phyloP scores from a whole-genome alignment of 2,329 filamentous ascomycete genomes.

The Fusarium fujikuroi region DNA sequence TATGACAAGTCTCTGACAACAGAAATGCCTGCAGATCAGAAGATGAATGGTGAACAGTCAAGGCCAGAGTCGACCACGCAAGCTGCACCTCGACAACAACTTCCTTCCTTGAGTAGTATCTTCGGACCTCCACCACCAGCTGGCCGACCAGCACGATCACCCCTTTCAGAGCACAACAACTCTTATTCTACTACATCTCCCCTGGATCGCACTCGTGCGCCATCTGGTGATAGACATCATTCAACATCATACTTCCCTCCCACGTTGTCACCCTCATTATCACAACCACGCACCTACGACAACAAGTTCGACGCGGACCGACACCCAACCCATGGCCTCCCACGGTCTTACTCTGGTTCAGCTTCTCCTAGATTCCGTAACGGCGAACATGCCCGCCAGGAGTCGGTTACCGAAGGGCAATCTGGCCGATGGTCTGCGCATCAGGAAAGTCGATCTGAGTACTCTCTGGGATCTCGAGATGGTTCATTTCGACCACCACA shows the following conservation, averaged over 20 bases:
- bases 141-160: conserved; percentile 57
- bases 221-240: conserved; percentile 53
- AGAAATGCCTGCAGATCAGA: conserved; percentile 56
- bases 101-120: conserved; percentile 67
- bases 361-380: conserved; percentile 59
- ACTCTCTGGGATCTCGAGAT: conserved; percentile 57
- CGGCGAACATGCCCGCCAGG: conserved; percentile 50
- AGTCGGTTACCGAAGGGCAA: conserved; percentile 52
- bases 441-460: conserved; percentile 58
- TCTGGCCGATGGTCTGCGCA: conserved; percentile 52
- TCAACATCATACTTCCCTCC: conserved; percentile 62
- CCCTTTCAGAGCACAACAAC: conserved; percentile 58
- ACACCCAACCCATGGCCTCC: conserved; percentile 43
- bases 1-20: conserved; percentile 61
- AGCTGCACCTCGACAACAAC: conserved; percentile 55
- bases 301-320: conserved; percentile 57
- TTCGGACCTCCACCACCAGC: conserved; percentile 62
- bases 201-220: conserved; percentile 58
- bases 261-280: conserved; percentile 49
- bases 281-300: conserved; percentile 60
- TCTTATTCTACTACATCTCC: conserved; percentile 58
- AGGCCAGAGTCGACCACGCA: conserved; percentile 50
- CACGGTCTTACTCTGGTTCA: conserved; percentile 55
- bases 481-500: conserved; percentile 48
- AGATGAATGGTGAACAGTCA: conserved; percentile 50